Evolutionary conservation across 1,139 yeast genomes (phyloP), one percentile per base, ranked within the genome.

Genomic region (Blastobotrys proliferans): DNA sequence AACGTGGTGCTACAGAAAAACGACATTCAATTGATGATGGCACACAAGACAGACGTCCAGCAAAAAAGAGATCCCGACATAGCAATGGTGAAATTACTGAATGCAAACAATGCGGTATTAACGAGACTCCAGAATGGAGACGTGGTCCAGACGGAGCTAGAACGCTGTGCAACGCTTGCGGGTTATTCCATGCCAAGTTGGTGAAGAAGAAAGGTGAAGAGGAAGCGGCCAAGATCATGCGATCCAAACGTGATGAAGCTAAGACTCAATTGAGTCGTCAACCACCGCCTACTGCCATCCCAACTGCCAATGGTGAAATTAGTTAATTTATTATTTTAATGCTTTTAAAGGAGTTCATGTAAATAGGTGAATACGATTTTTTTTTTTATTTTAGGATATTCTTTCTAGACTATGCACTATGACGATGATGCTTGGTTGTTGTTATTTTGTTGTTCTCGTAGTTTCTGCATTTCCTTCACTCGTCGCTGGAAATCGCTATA

Each of bases 71-170:
- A 18, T 19, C 42, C 17, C 40, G 46, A 21, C 41, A 40, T n/a
- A 25, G 36, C 11, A 27, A 40, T 5, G 40, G 50, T 19, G 59
- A 55, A 24, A 41, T 41, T 14, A 52, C 58, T 9, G 57, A 61
- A 29, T 81, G 88, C 58, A 74, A 73, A 46, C 77, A 83, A 50
- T 87, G 96, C 62, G 84, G 83, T 17, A 80, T 84, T n/a, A 74
- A 77, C 2, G 86, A 81, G 48, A 86, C 96, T 1, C 95, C 95
- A 0, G 95, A 87, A 65, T 87, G 96, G 95, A 71, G 95, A 52
- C 72, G 88, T 45, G 95, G 95, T 0, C 95, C 95, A 1, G 77
- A 79, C 49, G 96, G 95, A 0, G 83, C 83, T 11, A 70, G 94
- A 41, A 84, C 94, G 0, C 68, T 87, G 46, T 87, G 95, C 63